Base-by-base conservation (phyloP, 1,139 yeast genomes). In the Magnusiomyces tetraspermus region DNA sequence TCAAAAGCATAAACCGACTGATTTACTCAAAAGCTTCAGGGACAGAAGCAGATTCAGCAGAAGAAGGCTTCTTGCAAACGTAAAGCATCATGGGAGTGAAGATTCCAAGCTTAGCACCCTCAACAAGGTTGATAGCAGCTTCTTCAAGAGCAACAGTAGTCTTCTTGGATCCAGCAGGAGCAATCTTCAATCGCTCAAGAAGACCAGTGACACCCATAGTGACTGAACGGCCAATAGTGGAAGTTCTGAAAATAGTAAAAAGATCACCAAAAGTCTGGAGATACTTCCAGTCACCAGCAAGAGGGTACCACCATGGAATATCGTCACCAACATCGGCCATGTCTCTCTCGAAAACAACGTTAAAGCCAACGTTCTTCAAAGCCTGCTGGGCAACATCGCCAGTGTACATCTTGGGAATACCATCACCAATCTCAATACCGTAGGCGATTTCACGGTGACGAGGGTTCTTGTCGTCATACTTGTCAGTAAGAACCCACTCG, bases 401-500 rank as follows among this genome's bases (percentile, higher is more conserved):
- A 63, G 75, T 73, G 78, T 79, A 89, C 98, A 92, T 92, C 76
- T 92, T 90, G 68, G 98, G 97, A 65, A 92, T 92, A 73, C 98
- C 98, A 69, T 92, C 97, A 67, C 98, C 98, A 59, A 92, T 79
- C 74, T 92, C 98, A 65, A 92, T 94, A 68, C 97, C 97, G 71
- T 92, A 92, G 46, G 96, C 94, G 61, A 92, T 86, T 69, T 85
- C 85, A 71, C 97, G 87, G 74, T 92, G 98, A 70, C 83, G 92
- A 61, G 82, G 79, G 71, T 89, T 88, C 58, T 71, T 71, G 72
- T 85, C 96, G 69, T 92, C 98, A 70, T 88, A 94, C 52, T 75
- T 78, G 64, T 90, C 96, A 59, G 97, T 92, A 95, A 92, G 84
- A 59, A 92, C 97, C 98, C 98, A 92, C 74, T 92, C 98, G 75